Base-by-base conservation (phyloP, 2,329 filamentous ascomycete genomes). In the Colletotrichum horii region DNA sequence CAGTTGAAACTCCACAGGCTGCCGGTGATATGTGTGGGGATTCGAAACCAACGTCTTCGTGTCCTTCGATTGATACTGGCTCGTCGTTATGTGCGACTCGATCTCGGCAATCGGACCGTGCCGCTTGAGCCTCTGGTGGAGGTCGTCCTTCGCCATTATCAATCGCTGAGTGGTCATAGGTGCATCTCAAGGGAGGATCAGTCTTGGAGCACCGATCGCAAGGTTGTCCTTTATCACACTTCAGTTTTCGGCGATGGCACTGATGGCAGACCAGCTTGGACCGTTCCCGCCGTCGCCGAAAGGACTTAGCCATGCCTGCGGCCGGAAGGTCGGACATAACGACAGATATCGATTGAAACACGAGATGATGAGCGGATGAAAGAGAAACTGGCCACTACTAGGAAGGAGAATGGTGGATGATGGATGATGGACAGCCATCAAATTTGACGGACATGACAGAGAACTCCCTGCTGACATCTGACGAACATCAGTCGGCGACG, bases 161-260 rank as follows among this genome's bases (percentile, higher is more conserved):
- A 52, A 16, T 22, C 22, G 43, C 43, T 22, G 43, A 22, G n/a
- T 52, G n/a, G 43, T 52, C 43, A 52, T 52, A 52, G 11, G 43
- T 52, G n/a, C 43, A 52, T 22, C 11, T 52, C 43, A 52, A 52
- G n/a, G 43, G 43, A 52, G 43, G 43, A 22, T 52, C 43, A 8
- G 43, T 52, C n/a, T 52, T 52, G n/a, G 43, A 52, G 19, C n/a
- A 52, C n/a, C 43, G 43, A 52, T 52, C 43, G 24, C 43, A 52
- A 22, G 60, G 68, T 16, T 48, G 68, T 22, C 55, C 30, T 36
- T 56, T 71, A 19, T 71, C 34, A 36, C 68, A 71, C 32, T 56
- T 71, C 22, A 71, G 60, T 24, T 70, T 66, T 65, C 68, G 68
- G 61, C 68, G 68, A 30, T 71, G 68, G 15, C 68, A 71, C 22